phyloP scores from a whole-genome alignment of 768 basidiomycete species.

The Leccinum rimulosum region DNA sequence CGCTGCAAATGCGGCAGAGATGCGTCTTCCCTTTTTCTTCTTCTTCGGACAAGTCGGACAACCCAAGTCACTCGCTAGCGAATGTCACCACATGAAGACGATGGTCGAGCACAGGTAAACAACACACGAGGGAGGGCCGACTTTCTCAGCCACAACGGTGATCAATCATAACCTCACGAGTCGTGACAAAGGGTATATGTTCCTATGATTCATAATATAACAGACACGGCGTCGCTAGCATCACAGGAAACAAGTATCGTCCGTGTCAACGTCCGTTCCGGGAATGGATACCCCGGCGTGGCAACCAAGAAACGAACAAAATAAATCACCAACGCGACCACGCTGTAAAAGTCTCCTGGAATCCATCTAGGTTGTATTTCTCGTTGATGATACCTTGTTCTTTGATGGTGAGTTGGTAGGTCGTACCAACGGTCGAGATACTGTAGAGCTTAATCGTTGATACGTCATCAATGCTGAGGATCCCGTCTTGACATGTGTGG shows the following conservation, averaged over 20 bases:
- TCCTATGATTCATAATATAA: neutral
- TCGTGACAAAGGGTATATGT: neutral
- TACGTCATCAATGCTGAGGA: conserved; percentile 39
- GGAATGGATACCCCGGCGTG: neutral
- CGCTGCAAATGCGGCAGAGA: conserved; percentile 42
- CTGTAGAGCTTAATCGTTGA: conserved; percentile 45
- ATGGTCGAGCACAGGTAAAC: neutral
- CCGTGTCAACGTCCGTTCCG: neutral
- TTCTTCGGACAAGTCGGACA: conserved; percentile 14
- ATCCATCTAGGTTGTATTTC: conserved; percentile 41
- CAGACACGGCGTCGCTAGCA: neutral
- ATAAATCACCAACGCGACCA: conserved; percentile 31
- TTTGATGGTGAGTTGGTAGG: conserved; percentile 40
- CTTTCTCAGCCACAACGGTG: neutral
- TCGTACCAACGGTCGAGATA: conserved; percentile 47
- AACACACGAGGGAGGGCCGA: neutral
- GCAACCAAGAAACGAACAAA: neutral
- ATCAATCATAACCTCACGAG: neutral
- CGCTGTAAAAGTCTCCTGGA: conserved; percentile 39
- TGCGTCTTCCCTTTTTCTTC: conserved; percentile 4
- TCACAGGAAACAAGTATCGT: neutral
- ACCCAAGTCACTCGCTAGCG: conserved; percentile 9
- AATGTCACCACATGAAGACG: conserved; percentile 2
- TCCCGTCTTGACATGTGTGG: conserved; percentile 41
- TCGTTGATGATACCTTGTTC: conserved; percentile 36